Evolutionary conservation across 2,329 filamentous ascomycete species (phyloP).

Genomic region (Aspergillus felis): DNA sequence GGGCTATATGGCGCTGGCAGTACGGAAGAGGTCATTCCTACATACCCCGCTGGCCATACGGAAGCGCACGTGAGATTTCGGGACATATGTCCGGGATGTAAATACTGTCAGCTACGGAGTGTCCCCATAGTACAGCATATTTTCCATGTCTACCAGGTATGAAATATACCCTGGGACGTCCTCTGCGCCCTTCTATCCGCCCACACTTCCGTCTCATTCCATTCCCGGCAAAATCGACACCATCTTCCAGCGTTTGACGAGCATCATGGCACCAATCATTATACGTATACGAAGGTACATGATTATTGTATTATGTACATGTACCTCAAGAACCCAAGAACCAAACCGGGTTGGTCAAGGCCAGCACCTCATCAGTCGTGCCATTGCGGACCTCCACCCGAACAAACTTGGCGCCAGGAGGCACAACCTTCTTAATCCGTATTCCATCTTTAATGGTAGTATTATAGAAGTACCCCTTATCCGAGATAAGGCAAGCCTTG

Average conservation of each 20-base stretch:
- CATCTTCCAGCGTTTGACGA: neutral
- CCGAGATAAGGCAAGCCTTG: neutral
- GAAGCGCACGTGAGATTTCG: no score
- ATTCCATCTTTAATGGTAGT: neutral
- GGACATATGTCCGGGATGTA: no score
- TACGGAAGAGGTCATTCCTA: no score
- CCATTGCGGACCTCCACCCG: neutral
- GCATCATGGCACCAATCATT: no score
- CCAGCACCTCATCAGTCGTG: neutral
- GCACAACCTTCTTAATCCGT: neutral
- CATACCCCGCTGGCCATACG: no score
- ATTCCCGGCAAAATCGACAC: neutral
- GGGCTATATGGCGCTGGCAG: no score
- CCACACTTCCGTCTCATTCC: neutral
- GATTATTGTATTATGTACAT: no score
- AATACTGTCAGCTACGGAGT: no score
- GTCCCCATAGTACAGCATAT: no score
- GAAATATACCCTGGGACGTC: no score
- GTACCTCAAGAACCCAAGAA: neutral
- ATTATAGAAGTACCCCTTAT: neutral
- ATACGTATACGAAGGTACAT: no score
- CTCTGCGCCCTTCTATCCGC: conserved; percentile 57
- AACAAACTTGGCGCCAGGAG: neutral
- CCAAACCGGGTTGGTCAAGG: neutral
- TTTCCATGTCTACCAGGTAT: no score